These are phyloP conservation scores for Neolentinus lepideus DNA, from an alignment of 1,284 basidiomycete species.

Conservation along the genomic window DNA sequence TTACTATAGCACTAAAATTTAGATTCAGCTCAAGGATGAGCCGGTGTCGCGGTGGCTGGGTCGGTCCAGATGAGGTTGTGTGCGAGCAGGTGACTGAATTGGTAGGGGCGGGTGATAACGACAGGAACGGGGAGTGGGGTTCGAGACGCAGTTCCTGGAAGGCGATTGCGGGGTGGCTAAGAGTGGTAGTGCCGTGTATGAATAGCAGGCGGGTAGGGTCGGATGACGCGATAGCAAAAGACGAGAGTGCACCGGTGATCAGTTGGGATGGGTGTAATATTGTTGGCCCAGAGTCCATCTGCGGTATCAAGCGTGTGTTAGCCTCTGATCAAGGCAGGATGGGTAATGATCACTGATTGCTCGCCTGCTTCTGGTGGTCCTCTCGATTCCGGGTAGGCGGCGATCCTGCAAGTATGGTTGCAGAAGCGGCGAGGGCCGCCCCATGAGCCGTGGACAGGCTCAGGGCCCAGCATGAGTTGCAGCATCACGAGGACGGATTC, in stretches of 20 bases:
- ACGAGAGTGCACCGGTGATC: not conserved
- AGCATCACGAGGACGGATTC: not conserved
- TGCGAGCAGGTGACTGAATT: too few species aligned
- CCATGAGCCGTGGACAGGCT: not conserved
- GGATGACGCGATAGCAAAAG: not conserved
- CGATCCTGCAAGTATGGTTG: not conserved
- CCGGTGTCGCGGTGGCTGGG: too few species aligned
- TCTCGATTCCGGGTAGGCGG: not conserved
- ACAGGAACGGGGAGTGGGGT: too few species aligned
- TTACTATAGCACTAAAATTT: too few species aligned
- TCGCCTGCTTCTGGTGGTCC: not conserved
- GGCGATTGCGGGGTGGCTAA: too few species aligned
- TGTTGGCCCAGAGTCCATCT: not conserved
- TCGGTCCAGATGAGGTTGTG: too few species aligned
- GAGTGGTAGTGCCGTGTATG: too few species aligned
- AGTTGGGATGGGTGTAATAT: not conserved
- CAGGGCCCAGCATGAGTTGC: not conserved
- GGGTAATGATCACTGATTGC: not conserved
- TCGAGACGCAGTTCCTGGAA: too few species aligned
- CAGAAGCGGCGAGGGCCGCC: not conserved
- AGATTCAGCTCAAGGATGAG: too few species aligned
- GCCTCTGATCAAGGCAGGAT: not conserved
- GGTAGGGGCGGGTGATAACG: too few species aligned
- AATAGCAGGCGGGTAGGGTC: too few species aligned
- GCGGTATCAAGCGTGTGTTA: not conserved